Conservation (phyloP, 345 rosid species). For the Pistacia atlantica region DNA sequence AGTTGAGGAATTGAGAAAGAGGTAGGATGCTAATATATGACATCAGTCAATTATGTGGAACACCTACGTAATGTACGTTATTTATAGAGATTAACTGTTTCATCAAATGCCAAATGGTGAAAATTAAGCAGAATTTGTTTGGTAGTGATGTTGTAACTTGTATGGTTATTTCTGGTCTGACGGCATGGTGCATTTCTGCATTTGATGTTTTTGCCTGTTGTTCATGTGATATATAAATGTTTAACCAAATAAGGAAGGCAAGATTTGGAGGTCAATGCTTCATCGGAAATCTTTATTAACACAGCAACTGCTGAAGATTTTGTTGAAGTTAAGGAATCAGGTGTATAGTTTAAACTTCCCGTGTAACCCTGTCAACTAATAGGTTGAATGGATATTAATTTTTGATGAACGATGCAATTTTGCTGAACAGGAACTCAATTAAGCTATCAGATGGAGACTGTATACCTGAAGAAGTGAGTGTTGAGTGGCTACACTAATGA, state of each 20-base stretch:
- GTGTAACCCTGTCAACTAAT: conserved; percentile 15
- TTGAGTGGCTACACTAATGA: not conserved
- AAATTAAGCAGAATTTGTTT: not conserved
- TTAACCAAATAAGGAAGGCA: conserved; percentile 29
- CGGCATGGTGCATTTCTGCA: conserved; percentile 4
- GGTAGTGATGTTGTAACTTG: not conserved
- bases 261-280: conserved; percentile 19
- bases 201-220: conserved; percentile 9
- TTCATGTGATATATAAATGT: conserved; percentile 17
- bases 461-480: conserved; percentile 52
- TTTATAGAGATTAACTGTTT: not conserved
- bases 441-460: conserved; percentile 35
- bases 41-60: not conserved
- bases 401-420: conserved; percentile 8
- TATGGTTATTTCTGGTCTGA: not conserved
- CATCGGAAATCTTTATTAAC: conserved; percentile 10
- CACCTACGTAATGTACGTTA: not conserved
- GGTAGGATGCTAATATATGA: not conserved
- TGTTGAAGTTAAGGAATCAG: conserved; percentile 35
- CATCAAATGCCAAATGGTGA: conserved; percentile 1
- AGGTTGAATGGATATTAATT: not conserved
- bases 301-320: conserved; percentile 21
- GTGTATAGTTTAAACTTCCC: conserved; percentile 34
- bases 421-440: conserved; percentile 48
- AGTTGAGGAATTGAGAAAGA: not conserved